Percentiles rank a stretch among this genome's conserved stretches.
These are phyloP conservation scores for Metschnikowia chrysomelidarum DNA, from an alignment of 805 yeast species.

Conservation along the genomic window DNA sequence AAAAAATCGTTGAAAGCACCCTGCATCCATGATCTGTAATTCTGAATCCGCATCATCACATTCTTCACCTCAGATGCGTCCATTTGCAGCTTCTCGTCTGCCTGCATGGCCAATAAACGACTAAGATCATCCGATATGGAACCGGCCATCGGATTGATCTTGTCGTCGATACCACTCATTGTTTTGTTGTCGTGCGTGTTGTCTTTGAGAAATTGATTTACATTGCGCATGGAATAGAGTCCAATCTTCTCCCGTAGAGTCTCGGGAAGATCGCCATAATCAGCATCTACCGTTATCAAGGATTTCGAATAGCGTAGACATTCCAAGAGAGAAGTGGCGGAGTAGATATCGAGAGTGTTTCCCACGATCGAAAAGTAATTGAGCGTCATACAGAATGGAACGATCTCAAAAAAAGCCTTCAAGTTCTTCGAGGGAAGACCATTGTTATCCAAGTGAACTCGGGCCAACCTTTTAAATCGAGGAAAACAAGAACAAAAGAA, in stretches of 20 bases:
- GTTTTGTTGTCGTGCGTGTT: slow-evolving; percentile 28
- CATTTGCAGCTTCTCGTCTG: slow-evolving; percentile 33
- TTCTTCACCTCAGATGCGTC: slow-evolving; percentile 29
- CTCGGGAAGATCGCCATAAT: slow-evolving; percentile 58
- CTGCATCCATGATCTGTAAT: slow-evolving; percentile 30
- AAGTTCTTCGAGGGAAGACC: slow-evolving; percentile 55
- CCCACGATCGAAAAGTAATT: slow-evolving; percentile 70
- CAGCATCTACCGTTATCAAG: slow-evolving; percentile 68
- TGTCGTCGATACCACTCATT: slow-evolving; percentile 34
- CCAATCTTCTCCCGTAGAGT: slow-evolving; percentile 70
- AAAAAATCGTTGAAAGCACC: slow-evolving; percentile 49
- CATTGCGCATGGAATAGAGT: slow-evolving; percentile 76
- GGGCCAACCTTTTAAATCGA: slow-evolving; percentile 55
- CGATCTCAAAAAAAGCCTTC: slow-evolving; percentile 58
- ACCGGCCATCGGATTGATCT: slow-evolving; percentile 24
- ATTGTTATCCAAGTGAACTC: slow-evolving; percentile 74
- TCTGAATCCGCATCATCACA: slow-evolving; percentile 27
- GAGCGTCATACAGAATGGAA: slow-evolving; percentile 65
- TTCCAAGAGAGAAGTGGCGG: slow-evolving; percentile 63
- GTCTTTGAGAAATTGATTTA: slow-evolving; percentile 51
- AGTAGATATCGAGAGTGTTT: slow-evolving; percentile 55
- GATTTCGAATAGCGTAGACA: slow-evolving; percentile 65
- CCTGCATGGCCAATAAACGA: slow-evolving; percentile 31
- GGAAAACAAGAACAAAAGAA: slow-evolving; percentile 67
- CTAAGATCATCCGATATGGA: slow-evolving; percentile 33